These are phyloP conservation scores for Sphaerostilbella broomeana DNA, from an alignment of 2,329 filamentous ascomycete species.

Conservation along the genomic window DNA sequence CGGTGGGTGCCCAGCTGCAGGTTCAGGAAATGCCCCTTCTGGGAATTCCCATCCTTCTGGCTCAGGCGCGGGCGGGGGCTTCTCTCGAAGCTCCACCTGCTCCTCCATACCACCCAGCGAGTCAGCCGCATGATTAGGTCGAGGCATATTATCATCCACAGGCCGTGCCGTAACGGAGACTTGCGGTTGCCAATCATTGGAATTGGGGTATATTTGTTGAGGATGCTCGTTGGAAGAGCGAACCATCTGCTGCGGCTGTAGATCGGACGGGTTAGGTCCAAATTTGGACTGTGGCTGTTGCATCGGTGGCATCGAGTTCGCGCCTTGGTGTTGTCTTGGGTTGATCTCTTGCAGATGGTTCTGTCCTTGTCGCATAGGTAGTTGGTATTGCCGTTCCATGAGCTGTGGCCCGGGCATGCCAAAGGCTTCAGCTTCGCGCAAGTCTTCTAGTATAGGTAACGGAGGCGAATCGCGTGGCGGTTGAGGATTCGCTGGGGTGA, in stretches of 20 bases:
- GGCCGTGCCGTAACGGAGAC: conserved; percentile 29
- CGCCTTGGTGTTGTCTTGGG: conserved; percentile 45
- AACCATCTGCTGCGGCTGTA: conserved; percentile 44
- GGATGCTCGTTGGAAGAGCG: conserved; percentile 45
- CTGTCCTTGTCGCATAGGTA: conserved; percentile 38
- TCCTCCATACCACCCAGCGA: conserved; percentile 33
- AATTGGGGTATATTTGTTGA: conserved; percentile 33
- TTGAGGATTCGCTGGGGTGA: conserved; percentile 58
- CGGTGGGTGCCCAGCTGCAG: conserved; percentile 35
- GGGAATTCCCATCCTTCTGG: conserved; percentile 90
- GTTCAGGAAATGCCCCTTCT: conserved; percentile 61
- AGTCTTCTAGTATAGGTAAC: conserved; percentile 51
- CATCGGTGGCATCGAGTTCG: conserved; percentile 53
- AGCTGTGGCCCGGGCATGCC: conserved; percentile 39
- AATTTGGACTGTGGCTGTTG: conserved; percentile 36
- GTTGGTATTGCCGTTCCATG: conserved; percentile 34
- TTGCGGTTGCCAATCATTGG: conserved; percentile 30
- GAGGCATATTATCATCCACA: conserved; percentile 28
- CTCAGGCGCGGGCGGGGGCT: conserved; percentile 42
- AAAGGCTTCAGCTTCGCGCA: conserved; percentile 49
- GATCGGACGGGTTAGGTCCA: conserved; percentile 29
- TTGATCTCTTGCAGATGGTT: conserved; percentile 53
- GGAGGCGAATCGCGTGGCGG: conserved; percentile 58
- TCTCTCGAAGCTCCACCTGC: conserved; percentile 40
- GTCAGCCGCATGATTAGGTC: conserved; percentile 35